Evolutionary conservation across 2,329 filamentous ascomycete species (phyloP).

Genomic region (Neofusicoccum sp.): DNA sequence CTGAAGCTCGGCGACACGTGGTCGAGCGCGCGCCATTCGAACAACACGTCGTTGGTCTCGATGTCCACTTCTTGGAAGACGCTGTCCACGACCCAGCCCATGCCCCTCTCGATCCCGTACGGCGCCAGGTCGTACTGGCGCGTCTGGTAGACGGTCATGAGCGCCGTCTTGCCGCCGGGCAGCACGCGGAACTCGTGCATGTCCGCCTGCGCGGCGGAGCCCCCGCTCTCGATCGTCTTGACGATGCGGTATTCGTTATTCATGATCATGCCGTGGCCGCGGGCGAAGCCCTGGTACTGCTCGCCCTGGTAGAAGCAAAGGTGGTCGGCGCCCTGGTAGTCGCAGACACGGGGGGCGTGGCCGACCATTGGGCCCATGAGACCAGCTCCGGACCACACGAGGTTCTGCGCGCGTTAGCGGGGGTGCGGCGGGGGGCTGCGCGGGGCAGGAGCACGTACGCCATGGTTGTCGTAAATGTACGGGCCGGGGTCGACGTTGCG

Average conservation of each 20-base stretch:
- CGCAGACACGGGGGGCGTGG: constrained; percentile 50
- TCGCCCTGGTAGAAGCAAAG: constrained; percentile 54
- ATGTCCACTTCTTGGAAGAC: constrained; percentile 57
- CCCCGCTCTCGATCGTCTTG: constrained; percentile 43
- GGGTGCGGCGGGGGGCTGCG: not conserved
- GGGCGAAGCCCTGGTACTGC: constrained; percentile 52
- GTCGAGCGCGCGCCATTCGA: constrained; percentile 60
- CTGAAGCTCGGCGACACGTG: constrained; percentile 53
- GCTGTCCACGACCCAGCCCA: constrained; percentile 54
- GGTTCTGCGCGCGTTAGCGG: constrained; percentile 33
- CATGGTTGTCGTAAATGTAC: constrained; percentile 53
- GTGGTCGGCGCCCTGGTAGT: constrained; percentile 49
- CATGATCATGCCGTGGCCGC: constrained; percentile 54
- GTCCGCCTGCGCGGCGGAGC: constrained; percentile 45
- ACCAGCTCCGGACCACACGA: constrained; percentile 49
- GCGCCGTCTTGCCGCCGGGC: constrained; percentile 41
- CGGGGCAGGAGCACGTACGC: constrained; percentile 32
- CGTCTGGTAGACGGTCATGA: constrained; percentile 40
- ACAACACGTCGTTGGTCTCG: constrained; percentile 54
- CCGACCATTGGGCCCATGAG: constrained; percentile 50
- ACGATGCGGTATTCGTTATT: constrained; percentile 51
- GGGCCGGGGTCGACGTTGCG: constrained; percentile 49
- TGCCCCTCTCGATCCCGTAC: constrained; percentile 40
- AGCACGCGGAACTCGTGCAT: constrained; percentile 55
- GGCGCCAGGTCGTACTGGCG: constrained; percentile 47